Evolutionary conservation across 805 yeast genomes (phyloP).

Genomic region (Metschnikowia borealis): DNA sequence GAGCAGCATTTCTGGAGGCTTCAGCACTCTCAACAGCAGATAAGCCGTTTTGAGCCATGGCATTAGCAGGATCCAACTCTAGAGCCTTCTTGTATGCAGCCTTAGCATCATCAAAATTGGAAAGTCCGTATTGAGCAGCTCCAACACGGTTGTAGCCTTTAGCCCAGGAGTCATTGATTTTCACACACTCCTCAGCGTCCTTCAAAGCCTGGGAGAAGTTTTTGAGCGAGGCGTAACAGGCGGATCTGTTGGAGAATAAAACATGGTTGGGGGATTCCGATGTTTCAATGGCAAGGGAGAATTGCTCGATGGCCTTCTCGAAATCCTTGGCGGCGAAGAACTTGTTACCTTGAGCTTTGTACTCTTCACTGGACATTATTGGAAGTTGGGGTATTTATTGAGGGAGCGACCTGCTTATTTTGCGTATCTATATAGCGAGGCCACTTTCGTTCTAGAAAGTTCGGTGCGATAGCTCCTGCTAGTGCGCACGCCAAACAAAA

Average conservation of each 20-base stretch:
- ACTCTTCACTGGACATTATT: constrained; percentile 63
- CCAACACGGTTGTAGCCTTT: constrained; percentile 93
- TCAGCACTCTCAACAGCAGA: constrained; percentile 63
- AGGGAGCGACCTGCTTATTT: neutral
- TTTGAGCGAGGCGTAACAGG: constrained; percentile 76
- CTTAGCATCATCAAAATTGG: constrained; percentile 72
- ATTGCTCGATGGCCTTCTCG: constrained; percentile 70
- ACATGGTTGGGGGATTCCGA: constrained; percentile 87
- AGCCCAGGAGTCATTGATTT: constrained; percentile 84
- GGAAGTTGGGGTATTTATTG: neutral
- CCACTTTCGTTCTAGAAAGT: constrained; percentile 17
- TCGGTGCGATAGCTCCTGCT: constrained; percentile 9
- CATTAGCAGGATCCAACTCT: constrained; percentile 73
- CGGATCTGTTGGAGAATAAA: constrained; percentile 90
- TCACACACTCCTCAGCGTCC: constrained; percentile 83
- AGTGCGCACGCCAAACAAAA: neutral
- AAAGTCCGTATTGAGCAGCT: constrained; percentile 88
- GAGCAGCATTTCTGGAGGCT: constrained; percentile 47
- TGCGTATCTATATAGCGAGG: constrained; percentile 5
- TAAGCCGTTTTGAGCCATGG: constrained; percentile 84
- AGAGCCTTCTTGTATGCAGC: constrained; percentile 71
- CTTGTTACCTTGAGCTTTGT: constrained; percentile 88
- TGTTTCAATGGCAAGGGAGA: constrained; percentile 82
- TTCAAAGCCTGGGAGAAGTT: constrained; percentile 69
- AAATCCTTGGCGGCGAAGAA: constrained; percentile 88